These are phyloP conservation scores for Fraxinus velutina DNA, from an alignment of 305 asterid genomes.

Conservation along the genomic window DNA sequence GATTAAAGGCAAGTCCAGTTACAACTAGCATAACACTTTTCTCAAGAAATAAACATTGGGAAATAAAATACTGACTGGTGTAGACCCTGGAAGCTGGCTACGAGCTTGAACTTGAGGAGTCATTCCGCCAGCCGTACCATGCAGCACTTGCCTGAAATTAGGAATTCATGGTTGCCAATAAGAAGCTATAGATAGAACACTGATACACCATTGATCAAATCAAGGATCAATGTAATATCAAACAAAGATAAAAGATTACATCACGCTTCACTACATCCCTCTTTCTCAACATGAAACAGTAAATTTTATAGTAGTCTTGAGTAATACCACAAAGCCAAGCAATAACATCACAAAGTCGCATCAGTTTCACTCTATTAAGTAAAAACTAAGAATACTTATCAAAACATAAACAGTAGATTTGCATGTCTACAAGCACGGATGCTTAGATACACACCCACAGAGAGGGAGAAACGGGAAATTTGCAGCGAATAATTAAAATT, in stretches of 20 bases:
- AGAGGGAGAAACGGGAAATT: background rate
- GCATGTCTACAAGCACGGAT: background rate
- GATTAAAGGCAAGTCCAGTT: background rate
- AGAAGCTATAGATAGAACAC: conserved; percentile 18
- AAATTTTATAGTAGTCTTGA: background rate
- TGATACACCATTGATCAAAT: background rate
- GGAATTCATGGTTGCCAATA: background rate
- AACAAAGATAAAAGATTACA: background rate
- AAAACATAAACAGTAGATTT: background rate
- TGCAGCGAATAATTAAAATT: background rate
- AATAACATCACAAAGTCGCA: background rate
- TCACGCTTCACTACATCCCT: background rate
- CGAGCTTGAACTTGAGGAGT: conserved; percentile 91
- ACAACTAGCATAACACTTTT: conserved; percentile 3
- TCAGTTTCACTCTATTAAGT: background rate
- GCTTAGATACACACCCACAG: background rate
- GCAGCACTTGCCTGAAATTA: conserved; percentile 71
- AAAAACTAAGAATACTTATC: background rate
- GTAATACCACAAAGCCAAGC: background rate
- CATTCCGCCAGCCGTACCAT: conserved; percentile 75
- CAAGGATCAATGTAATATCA: background rate
- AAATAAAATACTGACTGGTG: conserved; percentile 56
- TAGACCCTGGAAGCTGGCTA: conserved; percentile 81
- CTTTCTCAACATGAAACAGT: background rate
- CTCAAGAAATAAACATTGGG: conserved; percentile 13